Evolutionary conservation across 2,329 filamentous ascomycete genomes (phyloP).

Genomic region (Cercospora sp.): DNA sequence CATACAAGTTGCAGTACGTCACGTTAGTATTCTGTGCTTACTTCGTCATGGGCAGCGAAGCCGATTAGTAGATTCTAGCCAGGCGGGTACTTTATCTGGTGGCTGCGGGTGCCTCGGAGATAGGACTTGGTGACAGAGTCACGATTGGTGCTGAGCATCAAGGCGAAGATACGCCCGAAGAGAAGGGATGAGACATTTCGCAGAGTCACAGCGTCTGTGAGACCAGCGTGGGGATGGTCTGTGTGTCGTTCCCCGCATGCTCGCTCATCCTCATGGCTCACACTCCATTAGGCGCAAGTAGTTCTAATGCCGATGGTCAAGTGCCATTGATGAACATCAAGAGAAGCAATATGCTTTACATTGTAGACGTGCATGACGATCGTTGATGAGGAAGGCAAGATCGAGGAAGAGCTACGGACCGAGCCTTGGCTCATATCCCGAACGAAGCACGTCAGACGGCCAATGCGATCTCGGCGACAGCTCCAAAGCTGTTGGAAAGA

Average conservation of each 20-base stretch:
- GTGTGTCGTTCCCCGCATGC: neutral
- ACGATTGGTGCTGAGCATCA: neutral
- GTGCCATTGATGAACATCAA: neutral
- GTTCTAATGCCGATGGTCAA: too few relatives aligned
- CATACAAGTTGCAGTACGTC: slow-evolving; percentile 3
- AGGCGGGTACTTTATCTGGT: neutral
- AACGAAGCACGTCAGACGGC: slow-evolving; percentile 15
- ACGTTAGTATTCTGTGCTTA: slow-evolving; percentile 8
- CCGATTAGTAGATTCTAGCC: neutral
- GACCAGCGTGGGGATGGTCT: neutral
- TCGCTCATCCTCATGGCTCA: too few relatives aligned
- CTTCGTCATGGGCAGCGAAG: neutral
- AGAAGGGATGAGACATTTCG: neutral
- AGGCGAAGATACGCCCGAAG: neutral
- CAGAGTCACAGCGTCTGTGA: neutral
- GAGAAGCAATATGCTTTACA: neutral
- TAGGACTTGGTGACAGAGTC: neutral
- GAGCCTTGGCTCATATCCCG: neutral
- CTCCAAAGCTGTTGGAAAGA: slow-evolving; percentile 9
- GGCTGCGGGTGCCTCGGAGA: neutral
- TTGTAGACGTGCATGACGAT: neutral
- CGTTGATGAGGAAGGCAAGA: neutral
- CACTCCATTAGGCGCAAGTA: too few relatives aligned
- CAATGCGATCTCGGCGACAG: slow-evolving; percentile 19
- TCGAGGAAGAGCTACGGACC: neutral